Percentiles rank a stretch among this genome's conserved stretches.
phyloP scores from a whole-genome alignment of 208 protist genomes.

The Porcisia hertigi region DNA sequence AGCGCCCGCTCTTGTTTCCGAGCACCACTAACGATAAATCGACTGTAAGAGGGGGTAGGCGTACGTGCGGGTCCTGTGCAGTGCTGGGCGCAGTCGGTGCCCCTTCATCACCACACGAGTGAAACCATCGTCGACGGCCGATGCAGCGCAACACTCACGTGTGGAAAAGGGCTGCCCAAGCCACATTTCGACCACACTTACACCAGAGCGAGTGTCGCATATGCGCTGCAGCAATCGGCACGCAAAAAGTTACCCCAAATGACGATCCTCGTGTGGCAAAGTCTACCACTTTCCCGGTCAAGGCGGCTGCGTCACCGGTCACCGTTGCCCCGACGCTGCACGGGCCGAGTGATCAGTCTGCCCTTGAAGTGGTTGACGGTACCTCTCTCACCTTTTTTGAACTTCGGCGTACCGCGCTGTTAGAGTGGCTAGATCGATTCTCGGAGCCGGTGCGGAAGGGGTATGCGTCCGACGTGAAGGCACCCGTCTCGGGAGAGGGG shows the following conservation, averaged over 20 bases:
- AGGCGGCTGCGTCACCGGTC: neutral
- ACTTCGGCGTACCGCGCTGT: slow-evolving; percentile 13
- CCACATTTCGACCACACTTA: slow-evolving; percentile 45
- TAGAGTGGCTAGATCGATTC: slow-evolving; percentile 14
- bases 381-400: slow-evolving; percentile 2
- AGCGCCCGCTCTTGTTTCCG: too few relatives aligned
- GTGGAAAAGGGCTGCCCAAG: neutral
- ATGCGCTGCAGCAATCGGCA: slow-evolving; percentile 23
- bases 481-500: neutral
- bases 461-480: neutral
- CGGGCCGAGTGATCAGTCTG: neutral
- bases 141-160: neutral
- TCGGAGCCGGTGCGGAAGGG: neutral
- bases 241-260: neutral
- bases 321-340: neutral
- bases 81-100: too few relatives aligned
- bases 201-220: slow-evolving; percentile 46
- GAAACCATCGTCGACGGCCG: neutral
- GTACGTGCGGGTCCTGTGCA: neutral
- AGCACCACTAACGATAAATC: too few relatives aligned
- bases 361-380: neutral
- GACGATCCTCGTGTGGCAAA: neutral
- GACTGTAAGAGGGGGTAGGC: neutral
- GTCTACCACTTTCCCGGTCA: neutral
- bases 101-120: neutral